phyloP scores from a whole-genome alignment of 768 basidiomycete species.

The Clitopilus passeckerianus region DNA sequence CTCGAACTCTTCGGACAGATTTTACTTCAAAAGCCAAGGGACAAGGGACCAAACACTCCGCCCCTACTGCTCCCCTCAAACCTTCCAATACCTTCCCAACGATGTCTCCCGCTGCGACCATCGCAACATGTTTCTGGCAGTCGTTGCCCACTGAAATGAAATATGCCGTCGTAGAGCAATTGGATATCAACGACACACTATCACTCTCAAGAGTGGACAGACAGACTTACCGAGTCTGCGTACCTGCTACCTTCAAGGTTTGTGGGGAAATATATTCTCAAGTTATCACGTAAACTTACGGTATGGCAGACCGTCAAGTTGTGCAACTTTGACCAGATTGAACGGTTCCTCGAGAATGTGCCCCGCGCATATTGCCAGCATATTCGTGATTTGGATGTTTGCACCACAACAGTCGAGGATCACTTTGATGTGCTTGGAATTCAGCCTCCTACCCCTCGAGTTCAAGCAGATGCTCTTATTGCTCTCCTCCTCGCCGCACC shows the following conservation, averaged over 20 bases:
- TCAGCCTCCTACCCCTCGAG: conserved; percentile 15
- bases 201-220: conserved; percentile 45
- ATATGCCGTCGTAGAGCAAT: conserved; percentile 46
- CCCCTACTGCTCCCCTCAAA: conserved; percentile 4
- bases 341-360: conserved; percentile 50
- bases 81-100: conserved; percentile 6
- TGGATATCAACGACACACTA: conserved; percentile 38
- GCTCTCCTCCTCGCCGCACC: conserved; percentile 44
- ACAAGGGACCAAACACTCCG: neutral
- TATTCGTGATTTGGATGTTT: conserved; percentile 51
- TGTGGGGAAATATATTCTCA: conserved; percentile 11
- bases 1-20: conserved; percentile 29
- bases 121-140: conserved; percentile 37
- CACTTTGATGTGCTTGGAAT: conserved; percentile 3
- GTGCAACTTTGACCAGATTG: conserved; percentile 37
- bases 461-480: conserved; percentile 42
- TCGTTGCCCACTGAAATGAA: conserved; percentile 64
- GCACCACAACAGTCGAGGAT: conserved; percentile 17
- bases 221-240: conserved; percentile 45
- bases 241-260: conserved; percentile 59
- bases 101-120: conserved; percentile 15
- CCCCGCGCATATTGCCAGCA: conserved; percentile 46
- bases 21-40: conserved; percentile 6
- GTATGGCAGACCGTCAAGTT: conserved; percentile 44
- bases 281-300: neutral